A percentile compares a stretch with the other conserved stretches of the same genome.
Conservation (phyloP, 305 asterid genomes). For the Fraxinus nigra region DNA sequence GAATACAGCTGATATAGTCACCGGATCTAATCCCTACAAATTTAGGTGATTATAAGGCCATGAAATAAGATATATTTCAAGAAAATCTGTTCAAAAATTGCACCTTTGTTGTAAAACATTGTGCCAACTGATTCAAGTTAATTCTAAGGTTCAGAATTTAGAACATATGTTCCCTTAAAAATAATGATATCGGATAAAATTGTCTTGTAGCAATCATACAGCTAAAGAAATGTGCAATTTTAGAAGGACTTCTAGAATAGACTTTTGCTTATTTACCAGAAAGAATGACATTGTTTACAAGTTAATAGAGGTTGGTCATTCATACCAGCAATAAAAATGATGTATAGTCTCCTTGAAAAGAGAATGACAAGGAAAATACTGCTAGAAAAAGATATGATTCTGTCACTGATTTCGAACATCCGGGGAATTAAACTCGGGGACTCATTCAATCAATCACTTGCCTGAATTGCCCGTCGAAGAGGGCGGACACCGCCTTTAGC, state of each 20-base stretch:
- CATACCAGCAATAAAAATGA: conserved; percentile 29
- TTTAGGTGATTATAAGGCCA: not conserved
- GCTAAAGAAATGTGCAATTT: conserved; percentile 4
- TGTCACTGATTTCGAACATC: not conserved
- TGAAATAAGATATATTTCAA: not conserved
- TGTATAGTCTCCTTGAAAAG: not conserved
- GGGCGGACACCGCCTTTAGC: conserved; percentile 83
- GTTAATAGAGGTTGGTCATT: not conserved
- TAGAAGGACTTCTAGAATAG: not conserved
- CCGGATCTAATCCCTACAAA: conserved; percentile 69
- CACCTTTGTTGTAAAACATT: not conserved
- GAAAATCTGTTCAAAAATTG: not conserved
- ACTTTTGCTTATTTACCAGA: conserved; percentile 8
- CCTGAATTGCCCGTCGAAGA: conserved; percentile 83
- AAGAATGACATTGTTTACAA: not conserved
- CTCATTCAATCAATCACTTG: conserved; percentile 26
- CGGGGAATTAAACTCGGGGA: no score
- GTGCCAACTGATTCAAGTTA: not conserved
- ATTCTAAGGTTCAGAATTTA: not conserved
- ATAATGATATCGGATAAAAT: not conserved
- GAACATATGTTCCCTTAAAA: not conserved
- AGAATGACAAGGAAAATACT: not conserved
- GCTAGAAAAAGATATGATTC: not conserved
- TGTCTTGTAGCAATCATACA: not conserved
- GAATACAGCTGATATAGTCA: conserved; percentile 60